A percentile compares a stretch with the other conserved stretches of the same genome.
phyloP scores from a whole-genome alignment of 176 grass and related monocot species.

The Eleusine coracana region DNA sequence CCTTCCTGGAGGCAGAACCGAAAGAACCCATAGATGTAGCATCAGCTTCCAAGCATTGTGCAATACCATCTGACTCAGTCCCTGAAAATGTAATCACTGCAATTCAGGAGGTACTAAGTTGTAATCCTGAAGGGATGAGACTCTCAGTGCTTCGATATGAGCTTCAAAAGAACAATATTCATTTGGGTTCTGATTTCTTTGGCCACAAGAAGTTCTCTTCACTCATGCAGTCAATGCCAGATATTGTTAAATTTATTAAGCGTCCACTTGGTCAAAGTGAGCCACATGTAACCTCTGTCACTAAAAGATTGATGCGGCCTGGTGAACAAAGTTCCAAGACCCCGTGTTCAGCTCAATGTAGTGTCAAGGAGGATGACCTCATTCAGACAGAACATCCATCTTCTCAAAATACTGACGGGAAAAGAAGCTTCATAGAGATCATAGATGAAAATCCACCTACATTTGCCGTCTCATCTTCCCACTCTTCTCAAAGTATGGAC shows the following conservation, averaged over 20 bases:
- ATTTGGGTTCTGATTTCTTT: slow-evolving; percentile 52
- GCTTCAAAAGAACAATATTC: slow-evolving; percentile 55
- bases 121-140: slow-evolving; percentile 56
- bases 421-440: background rate
- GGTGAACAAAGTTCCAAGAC: slow-evolving; percentile 20
- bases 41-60: slow-evolving; percentile 38
- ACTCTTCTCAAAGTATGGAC: background rate
- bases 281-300: slow-evolving; percentile 20
- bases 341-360: slow-evolving; percentile 36
- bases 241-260: slow-evolving; percentile 46
- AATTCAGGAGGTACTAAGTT: slow-evolving; percentile 44
- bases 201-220: slow-evolving; percentile 68
- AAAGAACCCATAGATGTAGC: slow-evolving; percentile 49
- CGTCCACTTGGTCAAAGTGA: slow-evolving; percentile 20
- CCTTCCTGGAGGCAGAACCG: slow-evolving; percentile 49
- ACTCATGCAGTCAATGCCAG: slow-evolving; percentile 60
- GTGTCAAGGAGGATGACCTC: slow-evolving; percentile 34
- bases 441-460: slow-evolving; percentile 36
- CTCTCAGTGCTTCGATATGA: slow-evolving; percentile 33
- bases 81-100: slow-evolving; percentile 52
- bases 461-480: slow-evolving; percentile 42
- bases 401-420: background rate
- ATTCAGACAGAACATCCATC: slow-evolving; percentile 18
- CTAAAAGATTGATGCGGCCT: slow-evolving; percentile 5
- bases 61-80: slow-evolving; percentile 45